Evolutionary conservation across 345 rosid genomes (phyloP).

Genomic region (Rubroshorea leprosula): DNA sequence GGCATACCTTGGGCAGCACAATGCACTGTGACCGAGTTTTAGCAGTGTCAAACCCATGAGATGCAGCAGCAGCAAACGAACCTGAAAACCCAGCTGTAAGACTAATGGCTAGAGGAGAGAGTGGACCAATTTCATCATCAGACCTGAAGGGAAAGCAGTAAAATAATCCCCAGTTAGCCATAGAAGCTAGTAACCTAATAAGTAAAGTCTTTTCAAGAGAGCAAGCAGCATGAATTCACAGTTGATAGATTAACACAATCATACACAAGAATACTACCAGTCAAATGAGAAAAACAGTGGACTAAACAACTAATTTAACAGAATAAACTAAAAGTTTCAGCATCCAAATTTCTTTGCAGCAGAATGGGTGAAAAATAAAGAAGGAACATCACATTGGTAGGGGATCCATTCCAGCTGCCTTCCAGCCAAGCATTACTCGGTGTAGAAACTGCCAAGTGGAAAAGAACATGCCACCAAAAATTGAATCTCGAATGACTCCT

Average conservation of each 20-base stretch:
- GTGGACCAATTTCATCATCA: slow-evolving; percentile 70
- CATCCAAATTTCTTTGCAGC: too few relatives aligned
- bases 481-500: slow-evolving; percentile 70
- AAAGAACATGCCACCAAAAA: slow-evolving; percentile 81
- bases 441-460: slow-evolving; percentile 84
- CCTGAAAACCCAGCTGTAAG: slow-evolving; percentile 83
- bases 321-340: too few relatives aligned
- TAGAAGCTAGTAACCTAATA: slow-evolving; percentile 9
- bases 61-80: slow-evolving; percentile 79
- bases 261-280: too few relatives aligned
- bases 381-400: slow-evolving; percentile 47
- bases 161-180: background rate
- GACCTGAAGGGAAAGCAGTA: slow-evolving; percentile 29
- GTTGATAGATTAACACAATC: too few relatives aligned
- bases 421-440: slow-evolving; percentile 69
- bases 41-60: slow-evolving; percentile 91
- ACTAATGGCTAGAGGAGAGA: slow-evolving; percentile 63
- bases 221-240: too few relatives aligned
- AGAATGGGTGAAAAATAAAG: slow-evolving; percentile 11
- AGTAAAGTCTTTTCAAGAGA: too few relatives aligned
- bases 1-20: slow-evolving; percentile 76
- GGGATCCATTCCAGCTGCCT: slow-evolving; percentile 85
- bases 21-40: slow-evolving; percentile 71
- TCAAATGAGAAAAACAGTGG: too few relatives aligned
- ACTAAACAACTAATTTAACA: too few relatives aligned